Conservation (phyloP, 148 eudicot species). For the Linanthus parryae region DNA sequence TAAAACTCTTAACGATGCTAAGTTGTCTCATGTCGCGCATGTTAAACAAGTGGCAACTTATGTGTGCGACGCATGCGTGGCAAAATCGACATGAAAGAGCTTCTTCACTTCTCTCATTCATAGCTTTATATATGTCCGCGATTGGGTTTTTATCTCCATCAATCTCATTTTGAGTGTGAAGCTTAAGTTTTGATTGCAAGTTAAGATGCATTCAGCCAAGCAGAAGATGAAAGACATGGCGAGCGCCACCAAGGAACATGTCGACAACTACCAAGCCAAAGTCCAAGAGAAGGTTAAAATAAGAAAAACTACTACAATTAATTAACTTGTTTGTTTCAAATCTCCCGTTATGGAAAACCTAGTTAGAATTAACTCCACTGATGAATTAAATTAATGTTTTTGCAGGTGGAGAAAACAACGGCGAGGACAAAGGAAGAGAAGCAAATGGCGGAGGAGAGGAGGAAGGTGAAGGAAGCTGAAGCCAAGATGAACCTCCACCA, state of each 20-base stretch:
- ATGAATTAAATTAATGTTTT: not conserved
- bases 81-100: too few relatives aligned
- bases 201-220: slow-evolving; percentile 4
- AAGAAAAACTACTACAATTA: not conserved
- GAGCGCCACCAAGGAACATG: slow-evolving; percentile 5
- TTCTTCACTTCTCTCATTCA: too few relatives aligned
- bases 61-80: too few relatives aligned
- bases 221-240: slow-evolving; percentile 8
- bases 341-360: too few relatives aligned
- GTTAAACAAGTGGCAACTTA: too few relatives aligned
- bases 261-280: slow-evolving; percentile 9
- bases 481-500: slow-evolving; percentile 61
- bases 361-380: not conserved
- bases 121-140: too few relatives aligned
- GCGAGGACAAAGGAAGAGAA: slow-evolving; percentile 57
- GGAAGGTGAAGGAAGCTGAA: slow-evolving; percentile 72
- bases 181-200: too few relatives aligned
- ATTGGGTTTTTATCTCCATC: too few relatives aligned
- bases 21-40: too few relatives aligned
- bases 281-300: slow-evolving; percentile 11
- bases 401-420: slow-evolving; percentile 40
- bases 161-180: too few relatives aligned
- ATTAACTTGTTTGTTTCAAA: not conserved
- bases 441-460: slow-evolving; percentile 40
- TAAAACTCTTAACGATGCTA: too few relatives aligned